Base-by-base conservation (phyloP, 768 basidiomycete species). In the Goffeauzyma gilvescens region DNA sequence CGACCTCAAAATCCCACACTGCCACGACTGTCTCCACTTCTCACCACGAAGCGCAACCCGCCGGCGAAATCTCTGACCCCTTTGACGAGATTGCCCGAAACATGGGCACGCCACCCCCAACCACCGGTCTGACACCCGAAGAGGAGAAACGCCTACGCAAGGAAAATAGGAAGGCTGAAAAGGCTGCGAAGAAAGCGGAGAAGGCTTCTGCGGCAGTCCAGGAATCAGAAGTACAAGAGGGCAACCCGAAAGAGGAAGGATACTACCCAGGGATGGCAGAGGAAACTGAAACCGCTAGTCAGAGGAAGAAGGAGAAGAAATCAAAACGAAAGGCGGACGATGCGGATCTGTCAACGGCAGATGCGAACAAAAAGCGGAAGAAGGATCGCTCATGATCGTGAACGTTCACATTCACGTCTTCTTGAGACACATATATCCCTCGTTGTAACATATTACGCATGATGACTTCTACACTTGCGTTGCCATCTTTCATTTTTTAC, bases 331-430 rank as follows among this genome's bases (percentile, higher is more conserved):
- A 47, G 42, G 55, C 41, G 48, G 56, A 48, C 22, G 36, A 46
- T 33, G 42, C 35, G 18, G 68, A 67, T 35, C 50, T 64, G 20
- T 58, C 65, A 38, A 44, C 42, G 31, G 38, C 38, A 25, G 69
- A 69, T 43, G 74, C 69, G 55, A 35, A 45, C 15, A 41, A 38
- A 46, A 49, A 55, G 48, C 52, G 60, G 45, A 61, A 60, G 42
- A 53, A 58, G 49, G 40, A 30, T 35, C 28, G 28, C 28, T 30
- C 28, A 30, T 9, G 9, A 9, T 30, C 28, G 28, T n/a, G n/a
- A 30, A 30, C 28, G 28, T 6, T 8, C 14, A 13, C 14, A 38
- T 25, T 15, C 17, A 8, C 6, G 8, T 13, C n/a, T n/a, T n/a
- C n/a, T n/a, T n/a, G n/a, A n/a, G n/a, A n/a, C n/a, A n/a, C n/a